phyloP scores from a whole-genome alignment of 1,284 basidiomycete species.

The Dichomitus squalens region DNA sequence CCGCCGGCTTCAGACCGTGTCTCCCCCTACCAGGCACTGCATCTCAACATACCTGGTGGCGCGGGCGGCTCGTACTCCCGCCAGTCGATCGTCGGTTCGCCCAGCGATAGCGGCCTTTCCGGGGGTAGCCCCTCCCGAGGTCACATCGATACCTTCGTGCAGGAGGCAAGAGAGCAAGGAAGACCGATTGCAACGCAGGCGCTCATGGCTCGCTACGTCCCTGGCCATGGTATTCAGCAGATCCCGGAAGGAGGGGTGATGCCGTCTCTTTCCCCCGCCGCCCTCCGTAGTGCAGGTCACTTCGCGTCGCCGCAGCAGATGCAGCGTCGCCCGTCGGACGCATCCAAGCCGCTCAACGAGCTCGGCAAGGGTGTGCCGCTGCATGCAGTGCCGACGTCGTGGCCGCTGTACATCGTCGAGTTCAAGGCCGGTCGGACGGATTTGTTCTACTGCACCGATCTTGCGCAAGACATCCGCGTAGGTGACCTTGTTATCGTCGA shows the following conservation, averaged over 20 bases:
- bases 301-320: conserved; percentile 35
- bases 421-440: conserved; percentile 98
- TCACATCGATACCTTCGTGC: conserved; percentile 28
- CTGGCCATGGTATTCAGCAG: conserved; percentile 67
- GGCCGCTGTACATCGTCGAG: conserved; percentile 94
- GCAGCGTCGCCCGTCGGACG: conserved; percentile 56
- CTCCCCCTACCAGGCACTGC: conserved; percentile 59
- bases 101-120: conserved; percentile 49
- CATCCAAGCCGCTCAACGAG: conserved; percentile 54
- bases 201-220: conserved; percentile 61
- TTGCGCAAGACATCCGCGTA: conserved; percentile 63
- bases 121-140: conserved; percentile 36
- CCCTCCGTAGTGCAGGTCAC: conserved; percentile 23
- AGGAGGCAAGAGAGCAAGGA: conserved; percentile 18
- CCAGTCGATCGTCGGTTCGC: conserved; percentile 55
- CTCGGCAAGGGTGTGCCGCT: conserved; percentile 92
- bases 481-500: conserved; percentile 97
- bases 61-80: conserved; percentile 44
- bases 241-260: conserved; percentile 43
- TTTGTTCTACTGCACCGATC: conserved; percentile 85
- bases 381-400: conserved; percentile 76
- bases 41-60: conserved; percentile 51
- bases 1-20: conserved; percentile 54
- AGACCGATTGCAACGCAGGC: conserved; percentile 31
- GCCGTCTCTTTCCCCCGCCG: conserved; percentile 36